Conservation (phyloP, 371 early-diverging fungal species). For the Rhizomucor pusillus region DNA sequence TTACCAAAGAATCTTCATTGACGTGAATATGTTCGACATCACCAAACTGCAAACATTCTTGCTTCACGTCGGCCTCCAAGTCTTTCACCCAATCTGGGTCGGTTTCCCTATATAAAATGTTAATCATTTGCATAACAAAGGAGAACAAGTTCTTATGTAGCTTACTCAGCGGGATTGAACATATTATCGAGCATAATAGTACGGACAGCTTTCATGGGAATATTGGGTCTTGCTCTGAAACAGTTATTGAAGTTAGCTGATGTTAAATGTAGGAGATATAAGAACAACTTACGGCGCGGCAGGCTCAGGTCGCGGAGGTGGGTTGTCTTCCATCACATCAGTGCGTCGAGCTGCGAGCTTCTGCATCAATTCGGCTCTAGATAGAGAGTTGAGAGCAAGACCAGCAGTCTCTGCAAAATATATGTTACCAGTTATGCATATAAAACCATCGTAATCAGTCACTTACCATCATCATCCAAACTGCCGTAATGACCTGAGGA, state of each 20-base stretch:
- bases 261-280: neutral
- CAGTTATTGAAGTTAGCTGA: slow-evolving; percentile 5
- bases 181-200: slow-evolving; percentile 85
- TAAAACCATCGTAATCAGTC: neutral
- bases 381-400: slow-evolving; percentile 68
- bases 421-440: neutral
- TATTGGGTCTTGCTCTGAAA: slow-evolving; percentile 37
- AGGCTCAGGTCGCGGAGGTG: neutral
- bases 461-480: slow-evolving; percentile 58
- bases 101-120: slow-evolving; percentile 72
- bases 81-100: slow-evolving; percentile 88
- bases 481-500: slow-evolving; percentile 30
- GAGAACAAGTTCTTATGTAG: slow-evolving; percentile 2
- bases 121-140: no score
- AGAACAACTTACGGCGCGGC: slow-evolving; percentile 20
- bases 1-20: slow-evolving; percentile 63
- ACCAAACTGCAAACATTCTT: slow-evolving; percentile 85
- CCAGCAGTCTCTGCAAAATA: slow-evolving; percentile 58
- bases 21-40: slow-evolving; percentile 74
- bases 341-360: slow-evolving; percentile 67
- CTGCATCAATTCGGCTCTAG: slow-evolving; percentile 84
- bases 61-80: slow-evolving; percentile 81
- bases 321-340: slow-evolving; percentile 18
- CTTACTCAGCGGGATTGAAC: slow-evolving; percentile 90
- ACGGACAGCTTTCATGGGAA: slow-evolving; percentile 47